Conservation (phyloP, 257 asterid species). For the Cruciata laevipes region DNA sequence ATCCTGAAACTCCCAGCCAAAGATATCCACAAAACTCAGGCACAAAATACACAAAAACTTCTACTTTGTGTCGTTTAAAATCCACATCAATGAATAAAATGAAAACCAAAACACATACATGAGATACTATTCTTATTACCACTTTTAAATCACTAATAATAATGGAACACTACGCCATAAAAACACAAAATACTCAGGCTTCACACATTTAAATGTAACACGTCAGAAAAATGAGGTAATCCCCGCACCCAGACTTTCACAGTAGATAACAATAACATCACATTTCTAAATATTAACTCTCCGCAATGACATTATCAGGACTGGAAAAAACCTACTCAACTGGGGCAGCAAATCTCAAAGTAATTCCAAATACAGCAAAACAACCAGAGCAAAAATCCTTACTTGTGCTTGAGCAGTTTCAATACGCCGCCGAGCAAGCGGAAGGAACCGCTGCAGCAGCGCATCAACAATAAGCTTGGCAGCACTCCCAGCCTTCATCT, state of each 20-base stretch:
- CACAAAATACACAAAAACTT: neutral
- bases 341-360: neutral
- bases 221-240: neutral
- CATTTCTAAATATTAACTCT: neutral
- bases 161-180: neutral
- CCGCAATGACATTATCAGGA: neutral
- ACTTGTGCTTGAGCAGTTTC: slow-evolving; percentile 99
- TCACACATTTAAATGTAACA: neutral
- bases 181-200: neutral
- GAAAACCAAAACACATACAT: neutral
- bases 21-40: neutral
- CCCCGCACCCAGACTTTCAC: neutral
- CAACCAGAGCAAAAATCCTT: slow-evolving; percentile 2
- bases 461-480: slow-evolving; percentile 97
- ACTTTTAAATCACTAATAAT: neutral
- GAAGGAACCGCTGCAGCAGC: slow-evolving; percentile 94
- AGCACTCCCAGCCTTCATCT: slow-evolving; percentile 95
- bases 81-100: neutral
- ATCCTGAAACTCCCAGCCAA: slow-evolving; percentile 51
- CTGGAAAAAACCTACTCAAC: neutral
- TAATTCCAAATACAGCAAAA: neutral
- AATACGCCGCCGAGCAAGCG: slow-evolving; percentile 94
- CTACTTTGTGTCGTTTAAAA: neutral
- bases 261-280: neutral
- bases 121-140: neutral